Percentiles rank a stretch among this genome's conserved stretches.
phyloP scores from a whole-genome alignment of 2,329 filamentous ascomycete genomes.

The Calonectria naviculata region DNA sequence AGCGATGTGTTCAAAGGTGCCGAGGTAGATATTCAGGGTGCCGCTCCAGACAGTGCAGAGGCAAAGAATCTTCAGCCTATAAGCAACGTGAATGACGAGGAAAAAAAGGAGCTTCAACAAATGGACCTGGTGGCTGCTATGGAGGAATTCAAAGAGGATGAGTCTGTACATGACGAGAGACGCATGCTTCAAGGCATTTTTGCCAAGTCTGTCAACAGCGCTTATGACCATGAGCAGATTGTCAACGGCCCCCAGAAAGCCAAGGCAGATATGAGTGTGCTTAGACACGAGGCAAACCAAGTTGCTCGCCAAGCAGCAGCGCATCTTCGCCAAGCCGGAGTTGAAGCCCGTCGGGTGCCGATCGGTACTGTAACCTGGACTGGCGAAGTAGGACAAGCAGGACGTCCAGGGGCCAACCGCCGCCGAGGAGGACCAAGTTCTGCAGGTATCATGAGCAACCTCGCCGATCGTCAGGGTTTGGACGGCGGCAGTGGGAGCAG shows the following conservation, averaged over 20 bases:
- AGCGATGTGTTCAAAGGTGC: slow-evolving; percentile 89
- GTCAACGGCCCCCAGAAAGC: slow-evolving; percentile 80
- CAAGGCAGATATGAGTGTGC: slow-evolving; percentile 79
- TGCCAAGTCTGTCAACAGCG: slow-evolving; percentile 87
- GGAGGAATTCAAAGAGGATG: slow-evolving; percentile 70
- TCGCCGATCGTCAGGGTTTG: slow-evolving; percentile 68
- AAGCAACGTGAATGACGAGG: slow-evolving; percentile 25
- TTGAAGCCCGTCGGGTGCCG: slow-evolving; percentile 77
- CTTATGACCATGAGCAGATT: slow-evolving; percentile 92
- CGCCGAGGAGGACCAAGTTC: slow-evolving; percentile 65
- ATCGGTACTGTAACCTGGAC: slow-evolving; percentile 96
- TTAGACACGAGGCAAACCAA: slow-evolving; percentile 83
- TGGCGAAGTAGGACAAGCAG: slow-evolving; percentile 82
- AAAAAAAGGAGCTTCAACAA: slow-evolving; percentile 57
- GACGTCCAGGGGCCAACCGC: slow-evolving; percentile 70
- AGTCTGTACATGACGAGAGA: slow-evolving; percentile 69
- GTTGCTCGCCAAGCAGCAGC: slow-evolving; percentile 83
- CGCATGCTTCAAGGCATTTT: slow-evolving; percentile 92
- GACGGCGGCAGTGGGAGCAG: slow-evolving; percentile 53
- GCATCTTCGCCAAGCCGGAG: slow-evolving; percentile 78
- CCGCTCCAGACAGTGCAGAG: slow-evolving; percentile 3
- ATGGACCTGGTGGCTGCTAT: slow-evolving; percentile 71
- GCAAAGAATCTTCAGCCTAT: slow-evolving; percentile 20
- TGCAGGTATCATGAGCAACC: slow-evolving; percentile 64
- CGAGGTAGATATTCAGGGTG: slow-evolving; percentile 65